Evolutionary conservation across 257 asterid genomes (phyloP).

Genomic region (Capsicum chinense): DNA sequence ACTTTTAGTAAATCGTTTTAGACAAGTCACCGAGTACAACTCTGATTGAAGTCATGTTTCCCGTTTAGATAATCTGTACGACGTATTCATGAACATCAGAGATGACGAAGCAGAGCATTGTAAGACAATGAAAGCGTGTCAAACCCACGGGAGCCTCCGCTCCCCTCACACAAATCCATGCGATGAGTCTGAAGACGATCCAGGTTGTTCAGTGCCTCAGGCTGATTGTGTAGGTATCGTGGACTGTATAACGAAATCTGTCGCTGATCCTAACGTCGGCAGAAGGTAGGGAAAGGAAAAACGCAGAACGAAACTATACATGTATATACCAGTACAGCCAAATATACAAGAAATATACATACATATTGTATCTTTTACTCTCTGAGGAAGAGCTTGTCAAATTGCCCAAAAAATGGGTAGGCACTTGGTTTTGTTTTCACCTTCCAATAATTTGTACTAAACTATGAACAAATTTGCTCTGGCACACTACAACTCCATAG

Average conservation of each 20-base stretch:
- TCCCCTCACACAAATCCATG: conserved; percentile 72
- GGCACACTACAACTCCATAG: no score
- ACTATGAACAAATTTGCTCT: no score
- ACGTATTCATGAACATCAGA: conserved; percentile 81
- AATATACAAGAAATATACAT: background rate
- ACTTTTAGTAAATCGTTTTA: background rate
- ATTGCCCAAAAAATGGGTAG: conserved; percentile 4
- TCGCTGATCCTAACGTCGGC: conserved; percentile 43
- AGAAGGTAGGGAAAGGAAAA: conserved; percentile 25
- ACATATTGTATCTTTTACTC: background rate
- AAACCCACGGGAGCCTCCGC: conserved; percentile 80
- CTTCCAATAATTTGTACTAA: background rate
- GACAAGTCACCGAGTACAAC: background rate
- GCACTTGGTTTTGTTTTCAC: background rate
- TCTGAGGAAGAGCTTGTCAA: background rate
- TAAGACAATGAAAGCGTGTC: conserved; percentile 98
- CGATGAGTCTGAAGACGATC: conserved; percentile 44
- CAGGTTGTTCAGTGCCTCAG: conserved; percentile 48
- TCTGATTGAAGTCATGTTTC: background rate
- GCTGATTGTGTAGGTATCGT: conserved; percentile 77
- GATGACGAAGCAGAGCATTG: conserved; percentile 99
- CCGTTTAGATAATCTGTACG: conserved; percentile 77
- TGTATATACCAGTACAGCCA: conserved; percentile 16
- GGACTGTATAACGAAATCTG: conserved; percentile 74
- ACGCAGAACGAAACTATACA: background rate